Evolutionary conservation across 257 asterid genomes (phyloP).

Genomic region (Thymus mandschuricus): DNA sequence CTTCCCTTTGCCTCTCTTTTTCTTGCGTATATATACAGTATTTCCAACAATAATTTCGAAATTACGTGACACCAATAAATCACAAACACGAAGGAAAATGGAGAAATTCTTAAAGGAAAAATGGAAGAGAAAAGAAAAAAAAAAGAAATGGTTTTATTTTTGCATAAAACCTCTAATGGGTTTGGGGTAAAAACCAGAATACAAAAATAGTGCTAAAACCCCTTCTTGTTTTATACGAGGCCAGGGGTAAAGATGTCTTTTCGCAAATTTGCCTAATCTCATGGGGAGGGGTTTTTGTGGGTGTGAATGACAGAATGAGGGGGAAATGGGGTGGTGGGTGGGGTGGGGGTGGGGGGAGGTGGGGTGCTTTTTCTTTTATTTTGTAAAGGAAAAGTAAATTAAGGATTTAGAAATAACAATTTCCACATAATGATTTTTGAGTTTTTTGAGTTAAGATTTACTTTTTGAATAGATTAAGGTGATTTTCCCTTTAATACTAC

Average conservation of each 20-base stretch:
- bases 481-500: no score
- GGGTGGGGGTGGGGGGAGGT: neutral
- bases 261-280: constrained; percentile 23
- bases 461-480: no score
- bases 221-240: constrained; percentile 24
- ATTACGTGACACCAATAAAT: constrained; percentile 47
- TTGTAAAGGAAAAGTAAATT: no score
- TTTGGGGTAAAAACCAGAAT: constrained; percentile 29
- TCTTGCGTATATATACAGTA: neutral
- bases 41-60: constrained; percentile 25
- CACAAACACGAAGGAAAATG: neutral
- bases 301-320: neutral
- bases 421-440: no score
- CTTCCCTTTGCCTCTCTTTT: neutral
- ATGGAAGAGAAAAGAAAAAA: neutral
- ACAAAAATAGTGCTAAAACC: no score
- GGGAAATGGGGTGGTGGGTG: no score
- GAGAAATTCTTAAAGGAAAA: neutral
- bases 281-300: constrained; percentile 28
- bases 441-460: no score
- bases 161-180: constrained; percentile 43
- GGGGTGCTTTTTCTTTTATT: no score
- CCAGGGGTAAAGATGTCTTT: constrained; percentile 35
- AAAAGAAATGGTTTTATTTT: neutral
- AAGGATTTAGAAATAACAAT: no score